These are phyloP conservation scores for Cystoderma amianthinum DNA, from an alignment of 768 basidiomycete genomes.

Conservation along the genomic window DNA sequence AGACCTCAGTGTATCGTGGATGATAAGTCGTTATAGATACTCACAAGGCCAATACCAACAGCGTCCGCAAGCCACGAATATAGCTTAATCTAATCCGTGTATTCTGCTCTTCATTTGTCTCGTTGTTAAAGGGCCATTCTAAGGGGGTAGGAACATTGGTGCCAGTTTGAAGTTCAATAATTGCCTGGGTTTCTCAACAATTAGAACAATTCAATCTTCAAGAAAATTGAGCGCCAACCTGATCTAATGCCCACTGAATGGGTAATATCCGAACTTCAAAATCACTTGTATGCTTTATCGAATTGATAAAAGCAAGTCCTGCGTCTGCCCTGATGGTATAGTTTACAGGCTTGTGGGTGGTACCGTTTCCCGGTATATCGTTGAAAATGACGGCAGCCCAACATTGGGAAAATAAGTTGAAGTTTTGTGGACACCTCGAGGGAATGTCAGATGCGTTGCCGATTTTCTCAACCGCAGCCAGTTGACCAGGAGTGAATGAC, in stretches of 20 bases:
- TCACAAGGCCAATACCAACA: slow-evolving; percentile 65
- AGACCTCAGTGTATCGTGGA: neutral
- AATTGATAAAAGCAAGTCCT: slow-evolving; percentile 60
- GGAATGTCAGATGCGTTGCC: slow-evolving; percentile 42
- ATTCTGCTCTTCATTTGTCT: slow-evolving; percentile 58
- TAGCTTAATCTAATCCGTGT: slow-evolving; percentile 57
- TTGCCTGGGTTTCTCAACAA: slow-evolving; percentile 36
- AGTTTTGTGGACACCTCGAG: slow-evolving; percentile 63
- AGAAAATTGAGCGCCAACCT: slow-evolving; percentile 28
- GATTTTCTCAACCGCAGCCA: slow-evolving; percentile 41
- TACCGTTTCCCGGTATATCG: slow-evolving; percentile 36
- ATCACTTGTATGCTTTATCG: slow-evolving; percentile 57
- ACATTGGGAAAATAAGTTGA: slow-evolving; percentile 62
- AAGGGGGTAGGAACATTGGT: slow-evolving; percentile 46
- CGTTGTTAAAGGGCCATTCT: slow-evolving; percentile 68
- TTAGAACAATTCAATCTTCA: neutral
- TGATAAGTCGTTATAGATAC: slow-evolving; percentile 11
- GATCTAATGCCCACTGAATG: slow-evolving; percentile 72
- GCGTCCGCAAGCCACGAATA: slow-evolving; percentile 49
- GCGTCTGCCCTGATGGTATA: slow-evolving; percentile 69
- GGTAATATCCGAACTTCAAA: slow-evolving; percentile 64
- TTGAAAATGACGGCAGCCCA: slow-evolving; percentile 63
- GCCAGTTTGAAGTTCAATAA: slow-evolving; percentile 64
- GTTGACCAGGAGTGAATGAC: slow-evolving; percentile 42
- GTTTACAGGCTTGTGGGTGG: slow-evolving; percentile 34